A percentile compares a stretch with the other conserved stretches of the same genome.
Evolutionary conservation across 2,329 filamentous ascomycete species (phyloP).

Genomic region (Cladosporium sp.): DNA sequence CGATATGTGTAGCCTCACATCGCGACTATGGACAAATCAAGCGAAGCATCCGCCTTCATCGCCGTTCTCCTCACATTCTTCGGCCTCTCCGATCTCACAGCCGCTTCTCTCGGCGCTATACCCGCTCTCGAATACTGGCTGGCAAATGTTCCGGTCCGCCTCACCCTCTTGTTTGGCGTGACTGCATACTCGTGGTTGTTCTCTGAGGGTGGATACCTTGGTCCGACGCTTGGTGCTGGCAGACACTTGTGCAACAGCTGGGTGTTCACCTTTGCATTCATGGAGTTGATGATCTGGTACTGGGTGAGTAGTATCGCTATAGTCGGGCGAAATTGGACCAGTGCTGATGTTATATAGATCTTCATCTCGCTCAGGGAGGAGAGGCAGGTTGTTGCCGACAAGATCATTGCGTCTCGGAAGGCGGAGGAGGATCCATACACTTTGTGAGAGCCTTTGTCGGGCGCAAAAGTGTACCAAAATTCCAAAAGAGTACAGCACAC

Average conservation of each 20-base stretch:
- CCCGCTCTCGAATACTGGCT: conserved; percentile 49
- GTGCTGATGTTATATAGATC: conserved; percentile 36
- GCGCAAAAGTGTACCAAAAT: neutral
- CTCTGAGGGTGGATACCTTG: conserved; percentile 52
- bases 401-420: conserved; percentile 37
- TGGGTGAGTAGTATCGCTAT: conserved; percentile 58
- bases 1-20: conserved; percentile 57
- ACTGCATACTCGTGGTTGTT: conserved; percentile 67
- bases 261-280: conserved; percentile 79
- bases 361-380: conserved; percentile 72
- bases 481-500: neutral
- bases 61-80: conserved; percentile 70
- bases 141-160: conserved; percentile 61
- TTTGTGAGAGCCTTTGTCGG: neutral
- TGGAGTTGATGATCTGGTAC: conserved; percentile 84
- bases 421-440: conserved; percentile 37
- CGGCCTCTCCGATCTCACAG: conserved; percentile 48
- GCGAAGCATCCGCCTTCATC: conserved; percentile 65
- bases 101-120: conserved; percentile 47
- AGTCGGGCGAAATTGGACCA: neutral
- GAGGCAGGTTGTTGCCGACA: conserved; percentile 39
- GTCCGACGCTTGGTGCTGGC: conserved; percentile 36
- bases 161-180: conserved; percentile 61
- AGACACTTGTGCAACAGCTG: conserved; percentile 79
- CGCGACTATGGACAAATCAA: conserved; percentile 66